Base-by-base conservation (phyloP, 139 green algal species). In the Yamagishiella unicocca region DNA sequence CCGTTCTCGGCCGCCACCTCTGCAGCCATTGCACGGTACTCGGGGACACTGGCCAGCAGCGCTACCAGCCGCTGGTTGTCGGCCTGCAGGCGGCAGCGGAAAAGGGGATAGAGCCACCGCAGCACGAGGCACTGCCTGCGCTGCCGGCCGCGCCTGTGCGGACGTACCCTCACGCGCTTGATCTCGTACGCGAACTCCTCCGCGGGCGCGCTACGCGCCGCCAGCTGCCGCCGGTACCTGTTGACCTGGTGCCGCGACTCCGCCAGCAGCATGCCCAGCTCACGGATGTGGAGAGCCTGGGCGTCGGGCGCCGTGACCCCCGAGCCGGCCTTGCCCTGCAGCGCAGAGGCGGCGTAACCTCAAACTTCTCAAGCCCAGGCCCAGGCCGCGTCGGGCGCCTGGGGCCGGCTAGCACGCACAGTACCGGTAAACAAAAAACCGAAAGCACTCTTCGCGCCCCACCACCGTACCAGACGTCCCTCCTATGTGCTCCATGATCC, bases 31-130 rank as follows among this genome's bases (percentile, higher is more conserved):
- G 50, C 46, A 5, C 68, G 67, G 64, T 87, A 87, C 67, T 87
- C 82, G 67, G 82, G 82, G 46, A 87, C 82, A 33, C 2, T 25
- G 12, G 67, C 67, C 82, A 87, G 82, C 67, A 87, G 82, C 66
- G 82, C 82, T 25, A 87, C 82, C 82, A 87, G 82, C 7, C 82
- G 67, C 46, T 40, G 82, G 82, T 87, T 87, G 50, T 87, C 82
- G 50, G 82, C 68, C 82, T 87, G 82, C 33, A 55, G 70, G 70
- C 19, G 70, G 70, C 70, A 22, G 2, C 22, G 67, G 8, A 22
- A 9, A 67, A 14, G 58, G 19, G 22, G 19, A 14, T 73, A 8
- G 8, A 45, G n/a, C n/a, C 31, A 73, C 64, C n/a, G 12, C 10
- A 21, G 9, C 31, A 67, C 9, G 50, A 58, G 50, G 50, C 12